Conservation (phyloP, 805 yeast species). For the Nakazawaea populi region DNA sequence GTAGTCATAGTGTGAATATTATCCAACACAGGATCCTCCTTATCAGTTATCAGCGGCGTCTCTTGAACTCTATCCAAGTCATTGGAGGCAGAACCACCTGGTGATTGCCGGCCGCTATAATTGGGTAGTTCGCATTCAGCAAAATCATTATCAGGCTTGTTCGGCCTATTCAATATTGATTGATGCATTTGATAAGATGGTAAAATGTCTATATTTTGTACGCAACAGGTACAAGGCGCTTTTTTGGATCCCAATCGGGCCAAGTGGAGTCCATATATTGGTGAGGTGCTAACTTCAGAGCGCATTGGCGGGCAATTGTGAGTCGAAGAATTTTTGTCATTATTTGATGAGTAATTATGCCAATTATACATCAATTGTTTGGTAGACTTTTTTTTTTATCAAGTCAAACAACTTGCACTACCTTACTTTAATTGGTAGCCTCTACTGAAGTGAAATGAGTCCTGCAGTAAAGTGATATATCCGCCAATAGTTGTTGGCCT, state of each 20-base stretch:
- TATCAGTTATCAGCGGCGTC: too few relatives aligned
- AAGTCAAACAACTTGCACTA: too few relatives aligned
- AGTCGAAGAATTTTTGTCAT: too few relatives aligned
- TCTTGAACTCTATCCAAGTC: too few relatives aligned
- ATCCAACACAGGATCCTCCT: not conserved
- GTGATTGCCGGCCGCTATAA: not conserved
- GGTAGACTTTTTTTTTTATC: too few relatives aligned
- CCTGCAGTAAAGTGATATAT: too few relatives aligned
- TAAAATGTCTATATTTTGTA: conserved; percentile 36
- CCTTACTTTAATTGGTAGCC: too few relatives aligned
- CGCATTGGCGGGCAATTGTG: not conserved
- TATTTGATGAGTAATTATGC: too few relatives aligned
- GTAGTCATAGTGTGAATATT: not conserved
- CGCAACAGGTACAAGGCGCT: not conserved
- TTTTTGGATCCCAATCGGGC: not conserved
- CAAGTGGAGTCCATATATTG: not conserved
- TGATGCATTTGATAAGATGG: conserved; percentile 70
- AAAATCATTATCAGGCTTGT: not conserved
- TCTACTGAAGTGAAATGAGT: too few relatives aligned
- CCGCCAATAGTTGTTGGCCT: too few relatives aligned
- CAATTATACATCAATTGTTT: too few relatives aligned
- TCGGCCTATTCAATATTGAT: conserved; percentile 20
- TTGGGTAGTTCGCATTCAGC: not conserved
- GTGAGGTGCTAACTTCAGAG: not conserved
- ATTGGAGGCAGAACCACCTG: not conserved